Conservation (phyloP, 2,329 filamentous ascomycete genomes). For the Aspergillus caelatus region DNA sequence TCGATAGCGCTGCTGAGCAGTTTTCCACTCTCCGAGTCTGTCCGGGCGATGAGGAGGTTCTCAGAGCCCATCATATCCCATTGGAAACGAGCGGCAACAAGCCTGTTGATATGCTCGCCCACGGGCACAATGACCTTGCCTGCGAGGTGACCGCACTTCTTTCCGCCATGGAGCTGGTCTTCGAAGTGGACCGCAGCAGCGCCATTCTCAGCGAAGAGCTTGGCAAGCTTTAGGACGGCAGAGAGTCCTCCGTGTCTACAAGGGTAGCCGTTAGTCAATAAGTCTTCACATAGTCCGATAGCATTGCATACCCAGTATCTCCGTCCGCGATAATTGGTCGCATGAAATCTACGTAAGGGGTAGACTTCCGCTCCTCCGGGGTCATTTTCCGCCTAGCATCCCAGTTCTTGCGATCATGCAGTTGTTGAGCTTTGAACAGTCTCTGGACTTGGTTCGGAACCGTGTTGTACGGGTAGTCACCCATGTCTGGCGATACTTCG, state of each 20-base stretch:
- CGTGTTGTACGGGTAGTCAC: slow-evolving; percentile 98
- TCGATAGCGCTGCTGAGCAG: slow-evolving; percentile 90
- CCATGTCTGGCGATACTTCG: slow-evolving; percentile 96
- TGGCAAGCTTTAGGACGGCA: slow-evolving; percentile 92
- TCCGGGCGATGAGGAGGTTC: slow-evolving; percentile 91
- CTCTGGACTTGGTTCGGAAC: slow-evolving; percentile 98
- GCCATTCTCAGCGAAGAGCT: slow-evolving; percentile 95
- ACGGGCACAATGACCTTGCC: slow-evolving; percentile 94
- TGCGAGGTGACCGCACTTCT: slow-evolving; percentile 96
- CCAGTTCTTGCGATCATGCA: slow-evolving; percentile 97
- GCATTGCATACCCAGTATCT: slow-evolving; percentile 70
- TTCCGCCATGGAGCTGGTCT: slow-evolving; percentile 95
- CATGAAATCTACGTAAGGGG: slow-evolving; percentile 88
- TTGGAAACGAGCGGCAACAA: slow-evolving; percentile 89
- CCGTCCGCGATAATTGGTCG: slow-evolving; percentile 95
- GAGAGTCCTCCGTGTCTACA: slow-evolving; percentile 82
- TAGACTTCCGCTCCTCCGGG: slow-evolving; percentile 69
- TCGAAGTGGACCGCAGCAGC: slow-evolving; percentile 97
- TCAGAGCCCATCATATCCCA: slow-evolving; percentile 98
- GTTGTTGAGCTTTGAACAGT: slow-evolving; percentile 91
- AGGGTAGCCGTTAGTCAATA: slow-evolving; percentile 9
- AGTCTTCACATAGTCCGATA: background rate
- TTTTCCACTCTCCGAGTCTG: slow-evolving; percentile 91
- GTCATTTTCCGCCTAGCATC: slow-evolving; percentile 79
- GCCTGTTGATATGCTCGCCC: slow-evolving; percentile 93